These are phyloP conservation scores for Phytophthora pluvialis DNA, from an alignment of 352 stramenopile genomes.

Conservation along the genomic window DNA sequence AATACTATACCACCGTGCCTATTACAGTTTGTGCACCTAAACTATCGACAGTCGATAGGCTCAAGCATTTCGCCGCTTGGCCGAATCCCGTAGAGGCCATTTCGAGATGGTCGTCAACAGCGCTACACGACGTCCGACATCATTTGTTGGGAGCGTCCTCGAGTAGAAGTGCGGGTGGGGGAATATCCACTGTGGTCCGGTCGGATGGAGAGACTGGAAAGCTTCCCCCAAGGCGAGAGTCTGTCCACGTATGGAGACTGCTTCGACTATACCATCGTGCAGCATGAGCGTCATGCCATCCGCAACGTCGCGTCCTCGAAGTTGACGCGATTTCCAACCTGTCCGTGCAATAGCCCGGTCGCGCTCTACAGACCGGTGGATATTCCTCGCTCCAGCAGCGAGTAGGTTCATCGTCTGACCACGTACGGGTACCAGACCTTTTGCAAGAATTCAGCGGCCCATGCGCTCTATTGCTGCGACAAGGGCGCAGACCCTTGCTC, in stretches of 20 bases:
- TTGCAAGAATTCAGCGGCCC: constrained; percentile 23
- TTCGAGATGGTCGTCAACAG: neutral
- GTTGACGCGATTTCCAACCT: no score
- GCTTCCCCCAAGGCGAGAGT: neutral
- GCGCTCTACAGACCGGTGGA: no score
- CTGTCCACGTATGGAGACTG: constrained; percentile 9
- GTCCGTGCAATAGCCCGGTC: no score
- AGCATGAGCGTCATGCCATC: constrained; percentile 9
- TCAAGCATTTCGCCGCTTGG: constrained; percentile 10
- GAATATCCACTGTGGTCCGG: constrained; percentile 14
- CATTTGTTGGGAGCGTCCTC: no score
- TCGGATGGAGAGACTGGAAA: constrained; percentile 4
- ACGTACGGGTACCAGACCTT: constrained; percentile 4
- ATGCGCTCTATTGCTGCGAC: constrained; percentile 25
- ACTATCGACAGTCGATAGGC: neutral
- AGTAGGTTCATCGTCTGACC: constrained; percentile 1
- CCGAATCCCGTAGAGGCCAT: constrained; percentile 10
- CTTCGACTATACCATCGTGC: constrained; percentile 11
- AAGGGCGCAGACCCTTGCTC: constrained; percentile 10
- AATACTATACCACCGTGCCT: neutral
- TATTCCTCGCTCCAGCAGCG: no score
- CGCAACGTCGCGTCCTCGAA: neutral
- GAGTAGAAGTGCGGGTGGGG: constrained; percentile 15
- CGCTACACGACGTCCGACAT: neutral
- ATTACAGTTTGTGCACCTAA: neutral